Base-by-base conservation (phyloP, 208 protist species). In the Naegleria fowleri region DNA sequence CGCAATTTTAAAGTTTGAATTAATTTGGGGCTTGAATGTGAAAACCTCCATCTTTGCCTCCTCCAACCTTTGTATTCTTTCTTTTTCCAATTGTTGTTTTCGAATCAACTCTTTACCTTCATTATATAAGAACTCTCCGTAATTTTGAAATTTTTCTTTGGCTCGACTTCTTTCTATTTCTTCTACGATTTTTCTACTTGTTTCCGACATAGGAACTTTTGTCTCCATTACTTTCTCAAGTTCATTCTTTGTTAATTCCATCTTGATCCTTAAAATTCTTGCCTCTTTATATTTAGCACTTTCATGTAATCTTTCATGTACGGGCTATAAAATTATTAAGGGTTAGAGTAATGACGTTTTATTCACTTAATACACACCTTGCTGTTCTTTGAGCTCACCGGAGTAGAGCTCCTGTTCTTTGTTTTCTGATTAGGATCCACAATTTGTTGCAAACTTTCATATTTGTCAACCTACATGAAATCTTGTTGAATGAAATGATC, bases 121-220 rank as follows among this genome's bases (percentile, higher is more conserved):
- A 6, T 51, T 39, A 58, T 88, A 88, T 39, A 88, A 88, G 19
- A 39, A 88, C 55, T 88, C 85, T 58, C 85, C 85, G 58, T 88
- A 88, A 88, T 88, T 88, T 39, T 39, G 9, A 58, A 36, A 88
- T 58, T 36, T 51, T 33, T n/a, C 22, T 13, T 58, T 88, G 1
- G 85, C n/a, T 58, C 43, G 55, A 22, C n/a, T 58, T 36, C 85
- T 88, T 15, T 88, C 85, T 3, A 88, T 39, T 43, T 88, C 85
- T 58, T 58, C 85, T 15, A 88, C 40, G 0, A 88, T 58, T 38
- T 36, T 51, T 88, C 55, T 55, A 39, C n/a, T 58, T 58, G 85
- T 88, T 40, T 39, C 33, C 5, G 25, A 39, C 39, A 88, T 88
- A 7, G 85, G 41, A 11, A 88, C 85, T 22, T 38, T 48, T 88